Conservation (phyloP, 169 alveolate genomes). For the Plasmodium reichenowi region DNA sequence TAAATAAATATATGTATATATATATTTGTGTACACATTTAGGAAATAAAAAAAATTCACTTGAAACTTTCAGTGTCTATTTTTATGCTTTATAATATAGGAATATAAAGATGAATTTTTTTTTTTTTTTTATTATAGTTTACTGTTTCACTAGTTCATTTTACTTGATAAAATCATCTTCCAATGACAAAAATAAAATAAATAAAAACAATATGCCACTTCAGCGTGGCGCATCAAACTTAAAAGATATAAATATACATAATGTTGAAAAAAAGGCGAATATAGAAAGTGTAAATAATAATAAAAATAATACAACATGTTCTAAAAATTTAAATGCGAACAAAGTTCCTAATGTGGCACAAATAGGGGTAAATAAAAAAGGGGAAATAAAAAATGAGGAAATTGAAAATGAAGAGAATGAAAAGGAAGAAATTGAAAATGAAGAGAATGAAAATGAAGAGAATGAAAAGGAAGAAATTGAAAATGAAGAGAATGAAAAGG, state of each 20-base stretch:
- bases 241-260: not conserved
- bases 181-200: no score
- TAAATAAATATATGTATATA: no score
- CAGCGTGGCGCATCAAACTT: no score
- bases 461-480: constrained; percentile 3
- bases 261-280: not conserved
- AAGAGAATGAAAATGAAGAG: not conserved
- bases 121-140: no score
- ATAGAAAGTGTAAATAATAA: not conserved
- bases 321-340: not conserved
- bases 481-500: not conserved
- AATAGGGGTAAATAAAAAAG: not conserved
- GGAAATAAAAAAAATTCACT: no score
- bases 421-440: not conserved
- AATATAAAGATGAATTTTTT: no score
- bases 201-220: no score
- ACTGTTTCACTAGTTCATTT: no score
- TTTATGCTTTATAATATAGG: no score
- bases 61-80: no score
- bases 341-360: not conserved
- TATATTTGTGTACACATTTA: no score
- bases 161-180: no score
- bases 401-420: not conserved
- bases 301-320: not conserved
- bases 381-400: not conserved